Evolutionary conservation across 1,284 basidiomycete species (phyloP).

Genomic region (Earliella scabrosa): DNA sequence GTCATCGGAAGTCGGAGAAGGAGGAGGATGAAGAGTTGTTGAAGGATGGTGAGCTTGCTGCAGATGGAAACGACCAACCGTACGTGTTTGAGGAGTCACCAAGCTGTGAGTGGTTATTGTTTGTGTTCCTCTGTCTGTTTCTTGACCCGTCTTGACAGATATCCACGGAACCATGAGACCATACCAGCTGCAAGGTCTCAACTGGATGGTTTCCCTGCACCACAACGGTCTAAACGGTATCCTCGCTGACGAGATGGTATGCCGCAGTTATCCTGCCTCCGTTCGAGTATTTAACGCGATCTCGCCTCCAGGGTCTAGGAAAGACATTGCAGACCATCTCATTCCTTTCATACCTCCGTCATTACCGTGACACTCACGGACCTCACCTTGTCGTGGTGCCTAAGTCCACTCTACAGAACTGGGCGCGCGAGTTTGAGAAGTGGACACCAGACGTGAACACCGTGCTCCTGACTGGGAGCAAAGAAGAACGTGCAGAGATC

Average conservation of each 20-base stretch:
- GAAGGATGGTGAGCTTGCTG: slow-evolving; percentile 83
- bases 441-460: slow-evolving; percentile 94
- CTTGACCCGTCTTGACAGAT: slow-evolving; percentile 49
- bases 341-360: slow-evolving; percentile 94
- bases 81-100: slow-evolving; percentile 94
- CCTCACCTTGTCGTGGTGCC: slow-evolving; percentile 97
- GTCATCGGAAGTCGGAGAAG: slow-evolving; percentile 96
- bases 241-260: slow-evolving; percentile 92
- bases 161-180: slow-evolving; percentile 91
- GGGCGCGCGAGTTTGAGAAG: slow-evolving; percentile 90
- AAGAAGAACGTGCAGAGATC: slow-evolving; percentile 87
- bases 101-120: slow-evolving; percentile 62
- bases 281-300: not conserved
- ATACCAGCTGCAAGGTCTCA: slow-evolving; percentile 96
- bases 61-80: slow-evolving; percentile 82
- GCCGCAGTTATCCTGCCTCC: slow-evolving; percentile 18
- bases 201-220: slow-evolving; percentile 95
- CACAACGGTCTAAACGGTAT: slow-evolving; percentile 95
- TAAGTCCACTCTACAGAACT: slow-evolving; percentile 97
- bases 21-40: slow-evolving; percentile 97
- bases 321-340: slow-evolving; percentile 99
- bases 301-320: slow-evolving; percentile 79
- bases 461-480: slow-evolving; percentile 83
- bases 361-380: slow-evolving; percentile 77
- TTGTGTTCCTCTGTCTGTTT: too few species aligned